Base-by-base conservation (phyloP, 2,329 filamentous ascomycete genomes). In the Plenodomus lindquistii region DNA sequence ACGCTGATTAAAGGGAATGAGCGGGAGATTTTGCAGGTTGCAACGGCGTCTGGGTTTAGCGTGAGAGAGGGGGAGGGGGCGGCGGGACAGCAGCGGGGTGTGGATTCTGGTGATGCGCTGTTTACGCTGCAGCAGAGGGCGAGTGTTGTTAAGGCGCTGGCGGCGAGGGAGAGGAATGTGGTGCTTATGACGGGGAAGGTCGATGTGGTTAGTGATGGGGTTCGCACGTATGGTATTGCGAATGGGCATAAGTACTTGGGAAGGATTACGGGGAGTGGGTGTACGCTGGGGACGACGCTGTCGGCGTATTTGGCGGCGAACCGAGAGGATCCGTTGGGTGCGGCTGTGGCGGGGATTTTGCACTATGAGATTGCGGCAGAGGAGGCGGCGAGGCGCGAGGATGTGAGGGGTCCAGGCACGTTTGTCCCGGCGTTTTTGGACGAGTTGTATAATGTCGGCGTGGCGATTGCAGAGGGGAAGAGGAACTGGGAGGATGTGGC, bases 1-100 rank as follows among this genome's bases (percentile, higher is more conserved):
- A 85, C 90, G 70, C 79, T 97, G 36, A 92, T 97, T 73, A 97
- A 97, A 70, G 93, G 93, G 40, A 97, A 97, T 73, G 90, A 95
- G 68, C 85, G 87, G 44, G 94, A 97, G 72, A 91, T 97, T 52
- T 79, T 82, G 40, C 85, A 88, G 2, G 85, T 93, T 0, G 82
- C 81, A 9, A 46, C 55, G 3, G 62, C 67, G 1, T 63, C 59
- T 34, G 87, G 87, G 36, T 77, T 81, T 37, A 73, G 68, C 19
- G 71, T 67, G 1, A n/a, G n/a, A n/a, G n/a, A n/a, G n/a, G n/a
- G n/a, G n/a, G n/a, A n/a, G 4, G 37, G 71, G 77, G 44, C 55
- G 9, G 38, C 37, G 0, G 47, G 27, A 2, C 82, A 85, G 55
- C 93, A 97, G 73, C 85, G 87, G 37, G 93, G 93, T 40, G 93